Evolutionary conservation across 2,329 filamentous ascomycete species (phyloP).

Genomic region (Colletotrichum orbiculare): DNA sequence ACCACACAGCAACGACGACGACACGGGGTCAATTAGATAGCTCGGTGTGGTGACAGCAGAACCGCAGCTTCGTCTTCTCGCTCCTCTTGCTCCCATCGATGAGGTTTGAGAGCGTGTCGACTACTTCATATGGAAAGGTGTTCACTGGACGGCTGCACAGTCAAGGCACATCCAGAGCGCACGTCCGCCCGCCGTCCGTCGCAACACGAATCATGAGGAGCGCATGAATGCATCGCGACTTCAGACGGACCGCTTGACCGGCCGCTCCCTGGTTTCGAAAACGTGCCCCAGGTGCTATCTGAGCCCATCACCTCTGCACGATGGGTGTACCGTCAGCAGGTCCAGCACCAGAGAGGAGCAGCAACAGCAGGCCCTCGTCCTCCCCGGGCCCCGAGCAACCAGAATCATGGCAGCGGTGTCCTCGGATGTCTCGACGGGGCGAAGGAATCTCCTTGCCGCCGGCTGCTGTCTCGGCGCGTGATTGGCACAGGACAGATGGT

Average conservation of each 20-base stretch:
- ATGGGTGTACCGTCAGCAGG: no score
- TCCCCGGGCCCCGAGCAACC: conserved; percentile 20
- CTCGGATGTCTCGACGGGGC: conserved; percentile 11
- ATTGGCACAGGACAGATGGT: conserved; percentile 25
- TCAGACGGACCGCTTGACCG: conserved; percentile 34
- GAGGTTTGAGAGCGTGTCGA: conserved; percentile 5
- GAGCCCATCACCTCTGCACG: conserved; percentile 11
- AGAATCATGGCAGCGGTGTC: conserved; percentile 11
- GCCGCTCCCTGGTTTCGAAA: conserved; percentile 37
- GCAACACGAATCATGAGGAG: conserved; percentile 37
- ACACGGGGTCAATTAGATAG: conserved; percentile 7
- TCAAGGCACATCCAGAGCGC: conserved; percentile 27
- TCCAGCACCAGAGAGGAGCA: no score
- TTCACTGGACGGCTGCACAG: conserved; percentile 11
- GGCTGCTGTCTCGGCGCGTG: conserved; percentile 16
- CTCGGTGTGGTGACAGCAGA: conserved; percentile 21
- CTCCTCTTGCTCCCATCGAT: neutral
- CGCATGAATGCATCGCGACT: conserved; percentile 33
- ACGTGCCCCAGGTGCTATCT: conserved; percentile 33
- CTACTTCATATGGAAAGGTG: conserved; percentile 36
- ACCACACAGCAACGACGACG: conserved; percentile 26
- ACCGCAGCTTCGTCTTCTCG: conserved; percentile 16
- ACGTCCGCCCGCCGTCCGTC: conserved; percentile 28
- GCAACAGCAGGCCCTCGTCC: neutral
- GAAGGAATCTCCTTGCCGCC: conserved; percentile 6